Evolutionary conservation across 2,329 filamentous ascomycete genomes (phyloP).

Genomic region (Arthrinium phaeospermum): DNA sequence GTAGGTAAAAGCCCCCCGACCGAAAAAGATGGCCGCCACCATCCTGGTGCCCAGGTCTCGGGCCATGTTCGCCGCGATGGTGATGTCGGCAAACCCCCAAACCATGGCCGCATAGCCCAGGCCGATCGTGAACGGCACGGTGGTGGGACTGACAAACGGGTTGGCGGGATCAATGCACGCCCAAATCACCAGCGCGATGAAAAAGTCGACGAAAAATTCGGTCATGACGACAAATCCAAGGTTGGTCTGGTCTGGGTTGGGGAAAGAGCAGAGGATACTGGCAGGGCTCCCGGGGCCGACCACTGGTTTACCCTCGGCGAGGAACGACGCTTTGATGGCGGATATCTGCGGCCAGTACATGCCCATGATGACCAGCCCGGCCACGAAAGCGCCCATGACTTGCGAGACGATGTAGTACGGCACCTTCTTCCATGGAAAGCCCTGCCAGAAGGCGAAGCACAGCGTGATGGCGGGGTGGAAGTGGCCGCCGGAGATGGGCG

Average conservation of each 20-base stretch:
- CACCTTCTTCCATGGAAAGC: neutral
- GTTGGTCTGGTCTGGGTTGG: neutral
- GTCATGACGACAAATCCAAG: conserved; percentile 60
- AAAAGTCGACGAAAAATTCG: conserved; percentile 64
- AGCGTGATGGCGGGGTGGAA: neutral
- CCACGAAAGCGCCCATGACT: neutral
- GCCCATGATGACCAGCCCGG: neutral
- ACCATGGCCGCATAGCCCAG: conserved; percentile 59
- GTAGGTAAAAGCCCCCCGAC: neutral
- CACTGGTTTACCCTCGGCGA: neutral
- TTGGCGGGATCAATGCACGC: conserved; percentile 62
- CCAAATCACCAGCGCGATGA: conserved; percentile 65
- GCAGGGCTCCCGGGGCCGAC: neutral
- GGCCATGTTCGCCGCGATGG: conserved; percentile 62
- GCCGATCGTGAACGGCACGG: conserved; percentile 60
- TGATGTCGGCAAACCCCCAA: conserved; percentile 62
- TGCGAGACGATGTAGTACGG: neutral
- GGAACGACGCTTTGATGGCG: neutral
- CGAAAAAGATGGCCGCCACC: neutral
- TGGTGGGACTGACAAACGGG: conserved; percentile 52
- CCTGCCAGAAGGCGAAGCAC: conserved; percentile 11
- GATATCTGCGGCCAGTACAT: neutral
- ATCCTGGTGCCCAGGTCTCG: conserved; percentile 47
- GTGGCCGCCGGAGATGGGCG: neutral
- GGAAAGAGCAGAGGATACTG: neutral